A percentile compares a stretch with the other conserved stretches of the same genome.
phyloP scores from a whole-genome alignment of 2,329 filamentous ascomycete genomes.

The Moelleriella libera region DNA sequence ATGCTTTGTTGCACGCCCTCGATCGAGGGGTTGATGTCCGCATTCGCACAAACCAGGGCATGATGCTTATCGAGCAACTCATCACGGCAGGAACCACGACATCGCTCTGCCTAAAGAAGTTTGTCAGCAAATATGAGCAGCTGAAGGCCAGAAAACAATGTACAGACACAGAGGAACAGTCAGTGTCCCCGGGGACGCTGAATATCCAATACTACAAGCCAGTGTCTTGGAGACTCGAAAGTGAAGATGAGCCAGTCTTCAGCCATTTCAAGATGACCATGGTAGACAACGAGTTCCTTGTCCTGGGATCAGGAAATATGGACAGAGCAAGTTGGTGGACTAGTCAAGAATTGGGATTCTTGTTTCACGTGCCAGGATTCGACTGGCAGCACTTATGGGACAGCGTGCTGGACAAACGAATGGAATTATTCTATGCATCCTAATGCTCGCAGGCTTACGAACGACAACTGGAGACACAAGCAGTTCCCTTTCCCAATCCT shows the following conservation, averaged over 20 bases:
- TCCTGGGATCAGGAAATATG: slow-evolving; percentile 72
- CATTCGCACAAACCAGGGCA: slow-evolving; percentile 50
- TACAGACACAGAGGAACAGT: slow-evolving; percentile 27
- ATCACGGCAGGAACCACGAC: slow-evolving; percentile 66
- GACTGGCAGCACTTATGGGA: slow-evolving; percentile 23
- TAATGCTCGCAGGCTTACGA: neutral
- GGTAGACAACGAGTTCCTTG: slow-evolving; percentile 51
- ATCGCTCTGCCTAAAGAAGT: slow-evolving; percentile 41
- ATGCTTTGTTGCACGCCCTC: slow-evolving; percentile 46
- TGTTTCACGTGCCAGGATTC: slow-evolving; percentile 32
- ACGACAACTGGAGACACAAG: neutral
- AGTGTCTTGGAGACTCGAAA: slow-evolving; percentile 14
- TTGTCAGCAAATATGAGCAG: slow-evolving; percentile 40
- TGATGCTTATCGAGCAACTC: slow-evolving; percentile 74
- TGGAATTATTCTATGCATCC: slow-evolving; percentile 10
- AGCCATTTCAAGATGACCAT: slow-evolving; percentile 68
- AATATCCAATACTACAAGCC: slow-evolving; percentile 44
- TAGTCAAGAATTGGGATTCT: slow-evolving; percentile 66
- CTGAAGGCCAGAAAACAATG: slow-evolving; percentile 8
- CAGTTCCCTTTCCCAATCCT: too few relatives aligned
- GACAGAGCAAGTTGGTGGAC: slow-evolving; percentile 80
- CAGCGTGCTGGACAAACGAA: slow-evolving; percentile 19
- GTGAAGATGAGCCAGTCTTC: slow-evolving; percentile 48
- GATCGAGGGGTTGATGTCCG: slow-evolving; percentile 51
- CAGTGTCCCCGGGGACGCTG: slow-evolving; percentile 30